Percentiles rank a stretch among this genome's conserved stretches.
Conservation (phyloP, 2,329 filamentous ascomycete genomes). For the Arthrobotrys megalospora region DNA sequence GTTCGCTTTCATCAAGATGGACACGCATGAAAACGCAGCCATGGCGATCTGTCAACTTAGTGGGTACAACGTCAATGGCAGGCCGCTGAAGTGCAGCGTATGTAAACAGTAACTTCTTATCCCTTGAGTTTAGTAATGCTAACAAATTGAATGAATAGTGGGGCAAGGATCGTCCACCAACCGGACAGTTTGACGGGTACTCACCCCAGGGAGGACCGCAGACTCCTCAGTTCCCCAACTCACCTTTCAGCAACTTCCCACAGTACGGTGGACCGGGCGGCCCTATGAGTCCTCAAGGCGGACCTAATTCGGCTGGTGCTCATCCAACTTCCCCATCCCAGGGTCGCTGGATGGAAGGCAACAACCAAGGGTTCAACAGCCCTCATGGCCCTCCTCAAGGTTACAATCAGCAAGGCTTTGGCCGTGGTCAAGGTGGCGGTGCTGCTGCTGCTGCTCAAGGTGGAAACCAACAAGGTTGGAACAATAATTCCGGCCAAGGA, state of each 20-base stretch:
- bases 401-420: constrained; percentile 58
- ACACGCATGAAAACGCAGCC: constrained; percentile 95
- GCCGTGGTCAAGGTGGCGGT: constrained; percentile 48
- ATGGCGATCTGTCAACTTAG: constrained; percentile 99
- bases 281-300: constrained; percentile 71
- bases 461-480: constrained; percentile 56
- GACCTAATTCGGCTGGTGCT: constrained; percentile 50
- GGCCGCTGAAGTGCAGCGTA: constrained; percentile 98
- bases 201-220: constrained; percentile 80
- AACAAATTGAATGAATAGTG: constrained; percentile 74
- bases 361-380: constrained; percentile 59
- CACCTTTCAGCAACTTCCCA: constrained; percentile 87
- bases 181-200: constrained; percentile 84
- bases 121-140: constrained; percentile 2
- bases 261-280: constrained; percentile 84
- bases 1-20: constrained; percentile 99
- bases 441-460: no score
- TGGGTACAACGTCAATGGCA: constrained; percentile 96
- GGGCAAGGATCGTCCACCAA: constrained; percentile 98
- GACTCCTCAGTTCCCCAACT: constrained; percentile 80
- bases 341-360: constrained; percentile 51
- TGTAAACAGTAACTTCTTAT: constrained; percentile 69
- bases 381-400: constrained; percentile 52
- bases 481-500: constrained; percentile 54
- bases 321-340: constrained; percentile 57